Base-by-base conservation (phyloP, 768 basidiomycete species). In the Tricholoma terreum region DNA sequence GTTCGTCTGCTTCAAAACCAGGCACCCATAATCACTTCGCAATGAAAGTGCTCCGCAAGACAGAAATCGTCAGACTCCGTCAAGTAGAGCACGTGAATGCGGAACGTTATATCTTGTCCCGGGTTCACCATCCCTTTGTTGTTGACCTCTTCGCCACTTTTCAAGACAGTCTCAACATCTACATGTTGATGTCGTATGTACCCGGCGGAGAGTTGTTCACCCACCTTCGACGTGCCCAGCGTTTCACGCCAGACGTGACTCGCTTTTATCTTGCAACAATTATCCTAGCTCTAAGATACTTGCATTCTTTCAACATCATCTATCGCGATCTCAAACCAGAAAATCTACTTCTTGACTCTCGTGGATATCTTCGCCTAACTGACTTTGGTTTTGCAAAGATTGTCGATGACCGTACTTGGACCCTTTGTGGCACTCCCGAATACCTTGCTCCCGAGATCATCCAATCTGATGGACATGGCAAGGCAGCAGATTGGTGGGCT, bases 401-500 rank as follows among this genome's bases (percentile, higher is more conserved):
- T 55, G 94, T 98, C 40, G 92, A 95, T 61, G 96, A 98, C 70
- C 90, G 95, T 71, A 98, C 97, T 6, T 98, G 92, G 87, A 99
- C 97, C 6, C 80, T 99, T 31, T 99, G 97, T 66, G 93, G 93
- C 34, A 96, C 93, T 9, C 93, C 94, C 17, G 93, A 95, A 73
- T 98, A 99, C 69, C 86, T 99, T 35, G 96, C 97, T 2, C 97
- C 97, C 17, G 97, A 99, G 74, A 97, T 99, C 57, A 97, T 99
- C 57, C 89, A 96, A 67, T 94, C 92, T 6, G 94, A 96, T 60
- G 97, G 97, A 10, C 97, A 99, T 72, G 94, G 94, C 10, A 96
- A 97, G 71, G 94, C 95, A 8, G 95, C 94, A 6, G 96, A 99
- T 69, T 99, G 94, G 94, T 99, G 97, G 97, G 96, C 97, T 8